A percentile compares a stretch with the other conserved stretches of the same genome.
phyloP scores from a whole-genome alignment of 805 yeast genomes.

The Candida silvatica region DNA sequence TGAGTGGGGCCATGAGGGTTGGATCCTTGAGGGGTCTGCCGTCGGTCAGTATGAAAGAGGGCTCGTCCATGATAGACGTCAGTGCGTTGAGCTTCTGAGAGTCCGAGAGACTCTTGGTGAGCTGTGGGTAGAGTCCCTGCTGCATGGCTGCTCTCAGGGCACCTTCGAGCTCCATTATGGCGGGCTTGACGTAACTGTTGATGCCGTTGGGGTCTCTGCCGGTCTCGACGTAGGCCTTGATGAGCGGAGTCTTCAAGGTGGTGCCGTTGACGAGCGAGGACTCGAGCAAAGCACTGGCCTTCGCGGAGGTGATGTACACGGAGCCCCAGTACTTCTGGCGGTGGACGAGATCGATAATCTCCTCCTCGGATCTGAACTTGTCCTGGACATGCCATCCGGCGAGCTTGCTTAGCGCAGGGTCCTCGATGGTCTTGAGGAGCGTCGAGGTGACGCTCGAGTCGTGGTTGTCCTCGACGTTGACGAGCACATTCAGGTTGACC shows the following conservation, averaged over 20 bases:
- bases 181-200: constrained; percentile 36
- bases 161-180: too few relatives aligned
- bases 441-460: constrained; percentile 25
- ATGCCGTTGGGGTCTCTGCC: constrained; percentile 54
- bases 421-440: constrained; percentile 10
- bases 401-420: constrained; percentile 6
- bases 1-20: constrained; percentile 55
- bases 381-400: constrained; percentile 32
- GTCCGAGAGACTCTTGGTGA: constrained; percentile 22
- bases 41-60: constrained; percentile 27
- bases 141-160: constrained; percentile 12
- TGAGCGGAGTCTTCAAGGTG: constrained; percentile 20
- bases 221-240: constrained; percentile 38
- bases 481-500: constrained; percentile 28
- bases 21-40: constrained; percentile 28
- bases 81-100: constrained; percentile 15
- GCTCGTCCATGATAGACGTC: constrained; percentile 13
- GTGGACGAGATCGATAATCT: constrained; percentile 36
- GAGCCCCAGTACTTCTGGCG: constrained; percentile 58
- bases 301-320: constrained; percentile 38
- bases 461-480: constrained; percentile 29
- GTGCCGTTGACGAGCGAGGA: constrained; percentile 31
- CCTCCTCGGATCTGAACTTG: constrained; percentile 19
- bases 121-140: constrained; percentile 12
- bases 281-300: constrained; percentile 30